A percentile compares a stretch with the other conserved stretches of the same genome.
Conservation (phyloP, 2,329 filamentous ascomycete genomes). For the Setomelanomma holmii region DNA sequence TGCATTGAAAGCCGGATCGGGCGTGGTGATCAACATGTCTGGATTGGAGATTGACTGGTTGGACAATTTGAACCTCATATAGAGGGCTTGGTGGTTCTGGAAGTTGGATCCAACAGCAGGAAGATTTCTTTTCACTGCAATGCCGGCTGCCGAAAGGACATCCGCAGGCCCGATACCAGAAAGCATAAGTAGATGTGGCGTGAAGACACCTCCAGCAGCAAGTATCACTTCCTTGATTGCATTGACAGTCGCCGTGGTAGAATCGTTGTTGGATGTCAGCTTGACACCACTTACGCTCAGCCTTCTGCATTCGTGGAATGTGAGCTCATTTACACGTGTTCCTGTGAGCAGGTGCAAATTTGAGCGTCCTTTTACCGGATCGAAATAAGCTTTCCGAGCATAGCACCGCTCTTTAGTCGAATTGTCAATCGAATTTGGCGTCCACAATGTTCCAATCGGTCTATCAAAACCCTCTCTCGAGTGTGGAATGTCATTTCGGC, state of each 20-base stretch:
- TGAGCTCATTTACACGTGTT: constrained; percentile 15
- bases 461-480: constrained; percentile 9
- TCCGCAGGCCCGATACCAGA: constrained; percentile 61
- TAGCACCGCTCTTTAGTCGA: constrained; percentile 8
- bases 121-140: constrained; percentile 15
- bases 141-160: constrained; percentile 8
- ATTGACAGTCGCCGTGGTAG: constrained; percentile 5
- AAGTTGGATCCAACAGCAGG: constrained; percentile 28
- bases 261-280: constrained; percentile 6
- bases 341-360: constrained; percentile 15
- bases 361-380: constrained; percentile 8
- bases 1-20: constrained; percentile 32
- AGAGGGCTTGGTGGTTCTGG: constrained; percentile 23
- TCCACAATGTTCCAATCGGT: constrained; percentile 34
- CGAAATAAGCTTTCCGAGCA: constrained; percentile 19
- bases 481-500: constrained; percentile 10
- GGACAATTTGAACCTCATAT: constrained; percentile 8
- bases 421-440: constrained; percentile 18
- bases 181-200: constrained; percentile 67
- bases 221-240: constrained; percentile 60
- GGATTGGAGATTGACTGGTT: constrained; percentile 10
- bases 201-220: constrained; percentile 62
- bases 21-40: constrained; percentile 10
- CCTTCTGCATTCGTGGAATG: constrained; percentile 5
- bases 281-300: constrained; percentile 16